Evolutionary conservation across 805 yeast species (phyloP).

Genomic region (Suhomyces emberorum): DNA sequence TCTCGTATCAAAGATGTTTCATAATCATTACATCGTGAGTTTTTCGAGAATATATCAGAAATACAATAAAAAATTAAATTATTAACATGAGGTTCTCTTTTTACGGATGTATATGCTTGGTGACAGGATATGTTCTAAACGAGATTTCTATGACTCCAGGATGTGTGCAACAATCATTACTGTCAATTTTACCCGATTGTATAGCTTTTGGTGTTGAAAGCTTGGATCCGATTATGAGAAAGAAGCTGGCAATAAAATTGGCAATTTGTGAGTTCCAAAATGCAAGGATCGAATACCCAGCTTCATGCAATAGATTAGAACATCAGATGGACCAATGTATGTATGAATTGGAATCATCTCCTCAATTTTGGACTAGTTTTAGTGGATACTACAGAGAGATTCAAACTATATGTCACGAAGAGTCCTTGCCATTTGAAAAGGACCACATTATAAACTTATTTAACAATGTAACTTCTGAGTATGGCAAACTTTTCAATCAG

Average conservation of each 20-base stretch:
- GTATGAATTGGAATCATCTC: slow-evolving; percentile 34
- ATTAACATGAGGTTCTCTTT: too few species aligned
- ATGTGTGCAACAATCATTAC: slow-evolving; percentile 42
- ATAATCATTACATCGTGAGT: too few species aligned
- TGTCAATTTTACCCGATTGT: slow-evolving; percentile 40
- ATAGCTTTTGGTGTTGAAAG: slow-evolving; percentile 37
- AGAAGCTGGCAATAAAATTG: slow-evolving; percentile 43
- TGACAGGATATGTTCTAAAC: too few species aligned
- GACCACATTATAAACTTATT: slow-evolving; percentile 47
- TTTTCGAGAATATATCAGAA: too few species aligned
- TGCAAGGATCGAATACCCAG: slow-evolving; percentile 37
- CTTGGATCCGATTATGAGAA: slow-evolving; percentile 28
- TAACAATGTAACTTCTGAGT: slow-evolving; percentile 41
- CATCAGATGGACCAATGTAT: slow-evolving; percentile 34
- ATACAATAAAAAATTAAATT: too few species aligned
- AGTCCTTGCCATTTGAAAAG: slow-evolving; percentile 50
- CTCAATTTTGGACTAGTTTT: slow-evolving; percentile 73
- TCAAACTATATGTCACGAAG: slow-evolving; percentile 50
- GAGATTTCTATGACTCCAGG: slow-evolving; percentile 6
- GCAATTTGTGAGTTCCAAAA: slow-evolving; percentile 55
- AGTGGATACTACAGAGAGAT: slow-evolving; percentile 62
- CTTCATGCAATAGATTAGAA: slow-evolving; percentile 19
- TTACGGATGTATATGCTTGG: too few species aligned
- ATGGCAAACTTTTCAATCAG: slow-evolving; percentile 13
- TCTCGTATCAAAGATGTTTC: too few species aligned